Conservation (phyloP, 805 yeast genomes). For the Metschnikowia corniflorae region DNA sequence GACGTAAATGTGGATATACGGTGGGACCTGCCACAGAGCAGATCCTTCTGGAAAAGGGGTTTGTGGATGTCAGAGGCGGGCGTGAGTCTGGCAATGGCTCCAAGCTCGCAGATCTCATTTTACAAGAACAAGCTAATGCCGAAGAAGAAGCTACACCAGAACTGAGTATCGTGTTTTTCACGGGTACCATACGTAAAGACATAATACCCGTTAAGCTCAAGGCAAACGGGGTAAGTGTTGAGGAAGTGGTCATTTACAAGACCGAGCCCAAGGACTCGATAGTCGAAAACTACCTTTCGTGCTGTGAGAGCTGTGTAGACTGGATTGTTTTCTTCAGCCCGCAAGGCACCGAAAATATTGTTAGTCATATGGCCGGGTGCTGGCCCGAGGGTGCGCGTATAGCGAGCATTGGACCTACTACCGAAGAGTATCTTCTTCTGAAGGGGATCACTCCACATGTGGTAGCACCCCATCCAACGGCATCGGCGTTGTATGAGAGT, state of each 20-base stretch:
- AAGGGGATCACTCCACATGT: conserved; percentile 56
- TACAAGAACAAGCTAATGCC: conserved; percentile 22
- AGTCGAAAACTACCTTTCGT: conserved; percentile 31
- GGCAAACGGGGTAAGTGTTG: conserved; percentile 40
- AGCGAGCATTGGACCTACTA: conserved; percentile 93
- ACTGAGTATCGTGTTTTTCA: conserved; percentile 58
- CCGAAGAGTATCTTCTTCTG: conserved; percentile 55
- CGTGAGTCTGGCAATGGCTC: conserved; percentile 77
- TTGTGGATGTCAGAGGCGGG: conserved; percentile 68
- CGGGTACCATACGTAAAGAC: conserved; percentile 83
- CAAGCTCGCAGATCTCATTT: conserved; percentile 60
- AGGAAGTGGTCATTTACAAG: conserved; percentile 65
- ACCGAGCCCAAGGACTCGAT: conserved; percentile 55
- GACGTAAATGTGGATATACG: conserved; percentile 63
- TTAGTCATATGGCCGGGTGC: conserved; percentile 32
- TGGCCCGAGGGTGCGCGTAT: conserved; percentile 34
- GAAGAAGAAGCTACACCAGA: conserved; percentile 3
- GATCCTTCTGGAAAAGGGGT: conserved; percentile 60
- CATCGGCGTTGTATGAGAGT: conserved; percentile 49
- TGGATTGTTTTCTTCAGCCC: conserved; percentile 93
- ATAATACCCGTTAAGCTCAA: conserved; percentile 64
- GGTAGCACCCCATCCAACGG: conserved; percentile 72
- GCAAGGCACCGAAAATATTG: conserved; percentile 71
- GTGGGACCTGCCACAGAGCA: conserved; percentile 88
- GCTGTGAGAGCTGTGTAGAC: conserved; percentile 12